A percentile compares a stretch with the other conserved stretches of the same genome.
Evolutionary conservation across 345 rosid species (phyloP).

Genomic region (Trapa incisa): DNA sequence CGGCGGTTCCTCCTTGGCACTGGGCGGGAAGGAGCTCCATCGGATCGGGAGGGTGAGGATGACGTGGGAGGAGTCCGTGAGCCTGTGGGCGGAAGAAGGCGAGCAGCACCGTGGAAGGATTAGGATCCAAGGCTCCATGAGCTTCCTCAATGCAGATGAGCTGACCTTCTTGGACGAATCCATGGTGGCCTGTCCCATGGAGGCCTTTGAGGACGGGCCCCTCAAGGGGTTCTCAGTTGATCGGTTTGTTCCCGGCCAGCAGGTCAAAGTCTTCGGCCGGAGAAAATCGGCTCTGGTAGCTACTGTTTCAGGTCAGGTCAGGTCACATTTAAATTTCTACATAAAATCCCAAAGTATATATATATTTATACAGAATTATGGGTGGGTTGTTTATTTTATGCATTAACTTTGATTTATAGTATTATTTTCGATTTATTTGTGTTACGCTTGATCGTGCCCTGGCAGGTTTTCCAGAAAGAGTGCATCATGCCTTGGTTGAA

Average conservation of each 20-base stretch:
- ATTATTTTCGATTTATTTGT: too few species aligned
- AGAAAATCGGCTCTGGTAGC: slow-evolving; percentile 38
- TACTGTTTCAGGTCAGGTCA: slow-evolving; percentile 22
- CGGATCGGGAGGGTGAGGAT: slow-evolving; percentile 83
- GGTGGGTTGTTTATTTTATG: too few species aligned
- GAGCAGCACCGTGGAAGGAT: slow-evolving; percentile 72
- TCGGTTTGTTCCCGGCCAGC: slow-evolving; percentile 70
- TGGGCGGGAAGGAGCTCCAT: slow-evolving; percentile 45
- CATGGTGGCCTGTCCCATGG: slow-evolving; percentile 78
- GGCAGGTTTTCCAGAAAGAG: slow-evolving; percentile 43
- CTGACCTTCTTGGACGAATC: slow-evolving; percentile 75
- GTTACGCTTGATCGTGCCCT: neutral
- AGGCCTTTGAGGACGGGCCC: slow-evolving; percentile 70
- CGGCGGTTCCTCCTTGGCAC: slow-evolving; percentile 21
- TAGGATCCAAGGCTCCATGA: slow-evolving; percentile 49
- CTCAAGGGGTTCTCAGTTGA: slow-evolving; percentile 82
- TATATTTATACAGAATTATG: too few species aligned
- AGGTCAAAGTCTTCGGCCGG: slow-evolving; percentile 84
- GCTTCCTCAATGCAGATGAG: slow-evolving; percentile 81
- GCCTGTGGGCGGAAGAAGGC: slow-evolving; percentile 94
- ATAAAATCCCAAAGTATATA: too few species aligned
- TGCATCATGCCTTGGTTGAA: slow-evolving; percentile 46
- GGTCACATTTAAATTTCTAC: too few species aligned
- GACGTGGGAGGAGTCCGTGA: slow-evolving; percentile 95
- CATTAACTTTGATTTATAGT: too few species aligned